Evolutionary conservation across 2,329 filamentous ascomycete species (phyloP).

Genomic region (Neurospora sp.): DNA sequence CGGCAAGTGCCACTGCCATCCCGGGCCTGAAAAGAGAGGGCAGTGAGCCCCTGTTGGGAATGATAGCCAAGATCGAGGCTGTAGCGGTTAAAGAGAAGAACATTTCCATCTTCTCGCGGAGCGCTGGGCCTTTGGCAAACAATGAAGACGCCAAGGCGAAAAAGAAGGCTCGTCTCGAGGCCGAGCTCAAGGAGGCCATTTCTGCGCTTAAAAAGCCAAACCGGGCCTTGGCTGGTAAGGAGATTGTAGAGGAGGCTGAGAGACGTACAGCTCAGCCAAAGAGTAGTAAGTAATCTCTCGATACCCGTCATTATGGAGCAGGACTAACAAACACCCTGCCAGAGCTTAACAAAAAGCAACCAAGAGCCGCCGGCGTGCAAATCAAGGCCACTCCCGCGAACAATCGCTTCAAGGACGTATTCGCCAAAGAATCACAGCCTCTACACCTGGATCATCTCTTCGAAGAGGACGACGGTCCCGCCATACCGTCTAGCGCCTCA

Average conservation of each 20-base stretch:
- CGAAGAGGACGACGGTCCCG: constrained; percentile 27
- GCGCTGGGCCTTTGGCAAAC: constrained; percentile 35
- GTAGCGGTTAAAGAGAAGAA: constrained; percentile 34
- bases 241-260: constrained; percentile 58
- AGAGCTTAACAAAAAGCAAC: constrained; percentile 44
- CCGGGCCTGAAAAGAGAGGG: constrained; percentile 58
- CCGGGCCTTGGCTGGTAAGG: constrained; percentile 56
- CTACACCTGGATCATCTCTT: constrained; percentile 23
- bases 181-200: constrained; percentile 66
- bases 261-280: constrained; percentile 40
- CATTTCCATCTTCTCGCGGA: constrained; percentile 26
- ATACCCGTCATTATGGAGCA: constrained; percentile 11
- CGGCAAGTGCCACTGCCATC: constrained; percentile 53
- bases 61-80: constrained; percentile 34
- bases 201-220: constrained; percentile 67
- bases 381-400: constrained; percentile 51
- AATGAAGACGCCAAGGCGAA: constrained; percentile 47
- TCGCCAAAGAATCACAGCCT: constrained; percentile 23
- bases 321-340: neutral
- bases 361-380: constrained; percentile 31
- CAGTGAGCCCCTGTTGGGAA: constrained; percentile 49
- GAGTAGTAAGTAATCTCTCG: constrained; percentile 33
- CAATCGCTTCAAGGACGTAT: constrained; percentile 42
- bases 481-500: constrained; percentile 24
- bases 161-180: constrained; percentile 58